Percentiles rank a stretch among this genome's conserved stretches.
phyloP scores from a whole-genome alignment of 805 yeast species.

The Cyberlindnera mrakii region DNA sequence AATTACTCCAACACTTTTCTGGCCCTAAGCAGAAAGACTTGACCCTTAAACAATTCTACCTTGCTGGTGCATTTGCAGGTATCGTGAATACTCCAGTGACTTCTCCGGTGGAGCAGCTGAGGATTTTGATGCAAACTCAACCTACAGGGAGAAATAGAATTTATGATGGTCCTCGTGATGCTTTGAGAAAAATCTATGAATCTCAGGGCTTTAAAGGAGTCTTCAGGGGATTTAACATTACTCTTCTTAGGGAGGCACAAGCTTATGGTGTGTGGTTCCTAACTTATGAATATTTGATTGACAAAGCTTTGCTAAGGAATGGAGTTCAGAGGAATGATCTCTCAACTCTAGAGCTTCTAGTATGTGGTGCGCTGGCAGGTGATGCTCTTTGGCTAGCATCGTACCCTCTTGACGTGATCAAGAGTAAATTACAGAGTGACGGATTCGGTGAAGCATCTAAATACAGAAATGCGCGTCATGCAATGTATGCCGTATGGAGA shows the following conservation, averaged over 20 bases:
- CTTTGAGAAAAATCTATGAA: slow-evolving; percentile 65
- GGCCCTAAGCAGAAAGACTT: slow-evolving; percentile 32
- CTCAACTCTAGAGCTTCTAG: slow-evolving; percentile 81
- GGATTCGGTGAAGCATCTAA: slow-evolving; percentile 37
- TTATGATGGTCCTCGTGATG: slow-evolving; percentile 72
- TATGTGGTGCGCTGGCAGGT: slow-evolving; percentile 88
- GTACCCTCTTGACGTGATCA: slow-evolving; percentile 88
- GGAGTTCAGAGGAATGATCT: slow-evolving; percentile 54
- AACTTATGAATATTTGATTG: slow-evolving; percentile 83
- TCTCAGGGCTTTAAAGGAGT: slow-evolving; percentile 76
- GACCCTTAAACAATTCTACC: slow-evolving; percentile 61
- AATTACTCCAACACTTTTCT: slow-evolving; percentile 43
- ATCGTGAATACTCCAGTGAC: slow-evolving; percentile 85
- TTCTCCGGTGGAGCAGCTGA: slow-evolving; percentile 90
- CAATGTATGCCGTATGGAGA: slow-evolving; percentile 25
- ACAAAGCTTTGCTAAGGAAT: slow-evolving; percentile 32
- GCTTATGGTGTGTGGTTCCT: slow-evolving; percentile 89
- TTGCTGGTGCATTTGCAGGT: slow-evolving; percentile 89
- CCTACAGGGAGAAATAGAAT: slow-evolving; percentile 34
- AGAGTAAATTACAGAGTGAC: slow-evolving; percentile 79
- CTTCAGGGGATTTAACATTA: slow-evolving; percentile 81
- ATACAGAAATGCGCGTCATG: slow-evolving; percentile 37
- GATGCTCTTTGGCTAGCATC: slow-evolving; percentile 78
- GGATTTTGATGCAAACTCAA: slow-evolving; percentile 89
- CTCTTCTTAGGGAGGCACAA: slow-evolving; percentile 75